Conservation (phyloP, 1,139 yeast species). For the Yamadazyma aaseri region DNA sequence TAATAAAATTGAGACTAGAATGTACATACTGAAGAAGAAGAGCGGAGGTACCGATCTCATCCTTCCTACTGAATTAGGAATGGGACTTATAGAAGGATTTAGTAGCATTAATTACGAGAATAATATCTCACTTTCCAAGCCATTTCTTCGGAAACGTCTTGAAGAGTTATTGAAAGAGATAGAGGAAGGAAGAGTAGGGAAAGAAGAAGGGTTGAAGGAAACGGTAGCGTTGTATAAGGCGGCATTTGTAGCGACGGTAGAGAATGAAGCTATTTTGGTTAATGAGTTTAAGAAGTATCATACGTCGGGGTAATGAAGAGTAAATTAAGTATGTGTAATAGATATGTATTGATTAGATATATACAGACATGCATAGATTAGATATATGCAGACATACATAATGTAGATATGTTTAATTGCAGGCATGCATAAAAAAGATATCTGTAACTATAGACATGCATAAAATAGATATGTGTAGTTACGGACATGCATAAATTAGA, state of each 20-base stretch:
- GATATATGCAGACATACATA: too few species aligned
- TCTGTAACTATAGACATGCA: too few species aligned
- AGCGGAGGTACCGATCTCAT: constrained; percentile 40
- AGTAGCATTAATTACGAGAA: constrained; percentile 71
- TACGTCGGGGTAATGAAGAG: too few species aligned
- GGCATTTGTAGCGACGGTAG: constrained; percentile 48
- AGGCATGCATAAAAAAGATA: too few species aligned
- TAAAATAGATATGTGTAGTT: too few species aligned
- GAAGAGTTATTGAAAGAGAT: constrained; percentile 68
- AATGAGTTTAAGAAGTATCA: constrained; percentile 17
- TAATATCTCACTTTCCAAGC: constrained; percentile 77
- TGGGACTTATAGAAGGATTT: constrained; percentile 87
- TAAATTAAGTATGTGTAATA: too few species aligned
- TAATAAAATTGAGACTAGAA: constrained; percentile 67
- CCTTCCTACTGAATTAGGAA: constrained; percentile 81
- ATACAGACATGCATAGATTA: too few species aligned
- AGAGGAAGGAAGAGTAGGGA: constrained; percentile 59
- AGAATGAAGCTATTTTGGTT: constrained; percentile 28
- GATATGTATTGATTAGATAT: too few species aligned
- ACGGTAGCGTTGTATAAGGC: constrained; percentile 61
- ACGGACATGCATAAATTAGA: too few species aligned
- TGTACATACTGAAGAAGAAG: constrained; percentile 58
- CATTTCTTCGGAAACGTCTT: constrained; percentile 75
- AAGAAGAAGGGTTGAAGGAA: constrained; percentile 54
- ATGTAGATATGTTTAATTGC: too few species aligned